phyloP scores from a whole-genome alignment of 805 yeast genomes.

The Candida arabinofermentans region DNA sequence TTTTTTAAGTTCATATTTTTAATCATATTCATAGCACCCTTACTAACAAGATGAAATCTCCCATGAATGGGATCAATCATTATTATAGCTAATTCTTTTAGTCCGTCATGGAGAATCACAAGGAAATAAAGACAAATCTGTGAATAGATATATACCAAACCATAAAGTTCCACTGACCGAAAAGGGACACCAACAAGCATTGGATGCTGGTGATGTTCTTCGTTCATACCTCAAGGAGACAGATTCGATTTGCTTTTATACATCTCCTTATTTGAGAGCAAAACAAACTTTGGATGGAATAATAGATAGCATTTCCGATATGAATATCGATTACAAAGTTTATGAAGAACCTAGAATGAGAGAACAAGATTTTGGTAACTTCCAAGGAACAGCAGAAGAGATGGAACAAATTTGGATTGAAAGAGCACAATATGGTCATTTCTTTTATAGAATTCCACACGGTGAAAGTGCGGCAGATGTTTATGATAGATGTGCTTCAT shows the following conservation, averaged over 20 bases:
- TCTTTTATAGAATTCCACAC: constrained; percentile 84
- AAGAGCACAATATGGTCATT: constrained; percentile 83
- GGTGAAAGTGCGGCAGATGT: constrained; percentile 98
- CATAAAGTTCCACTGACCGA: constrained; percentile 73
- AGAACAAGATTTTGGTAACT: constrained; percentile 94
- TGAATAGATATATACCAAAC: constrained; percentile 74
- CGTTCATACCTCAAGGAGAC: constrained; percentile 35
- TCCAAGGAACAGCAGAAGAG: constrained; percentile 69
- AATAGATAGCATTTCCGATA: constrained; percentile 44
- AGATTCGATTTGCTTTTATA: constrained; percentile 67
- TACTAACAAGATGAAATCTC: constrained; percentile 11
- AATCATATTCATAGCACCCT: too few relatives aligned
- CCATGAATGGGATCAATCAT: too few relatives aligned
- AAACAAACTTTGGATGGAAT: constrained; percentile 79
- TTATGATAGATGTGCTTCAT: constrained; percentile 84
- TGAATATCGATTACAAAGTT: constrained; percentile 46
- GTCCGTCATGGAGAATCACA: constrained; percentile 93
- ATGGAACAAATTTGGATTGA: constrained; percentile 84
- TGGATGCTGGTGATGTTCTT: constrained; percentile 49
- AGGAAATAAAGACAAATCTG: constrained; percentile 81
- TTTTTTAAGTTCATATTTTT: too few relatives aligned
- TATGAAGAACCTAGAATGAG: constrained; percentile 89
- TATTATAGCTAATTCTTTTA: constrained; percentile 53
- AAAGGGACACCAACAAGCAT: constrained; percentile 64
- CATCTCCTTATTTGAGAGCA: constrained; percentile 84